Evolutionary conservation across 2,329 filamentous ascomycete species (phyloP).

Genomic region (Cytospora piceae): DNA sequence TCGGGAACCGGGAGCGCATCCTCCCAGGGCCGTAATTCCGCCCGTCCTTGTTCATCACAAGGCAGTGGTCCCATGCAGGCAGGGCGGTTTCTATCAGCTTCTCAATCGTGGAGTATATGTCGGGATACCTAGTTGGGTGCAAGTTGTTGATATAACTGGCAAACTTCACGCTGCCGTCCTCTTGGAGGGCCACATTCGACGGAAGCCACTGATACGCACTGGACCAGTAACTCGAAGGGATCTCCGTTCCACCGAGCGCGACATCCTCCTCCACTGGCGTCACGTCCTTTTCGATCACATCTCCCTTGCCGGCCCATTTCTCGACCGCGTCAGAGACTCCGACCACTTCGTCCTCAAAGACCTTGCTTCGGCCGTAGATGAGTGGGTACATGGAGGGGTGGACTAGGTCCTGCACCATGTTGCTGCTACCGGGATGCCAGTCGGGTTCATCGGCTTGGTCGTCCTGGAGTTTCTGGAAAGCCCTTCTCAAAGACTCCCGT

Average conservation of each 20-base stretch:
- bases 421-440: slow-evolving; percentile 55
- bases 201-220: slow-evolving; percentile 32
- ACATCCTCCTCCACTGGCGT: neutral
- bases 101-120: slow-evolving; percentile 30
- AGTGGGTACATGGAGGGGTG: slow-evolving; percentile 59
- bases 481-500: slow-evolving; percentile 17
- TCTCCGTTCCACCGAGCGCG: neutral
- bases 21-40: slow-evolving; percentile 3
- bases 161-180: slow-evolving; percentile 25
- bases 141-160: slow-evolving; percentile 31
- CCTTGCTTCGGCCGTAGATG: slow-evolving; percentile 46
- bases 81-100: slow-evolving; percentile 21
- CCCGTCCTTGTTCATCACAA: neutral
- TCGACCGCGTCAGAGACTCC: slow-evolving; percentile 10
- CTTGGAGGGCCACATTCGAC: slow-evolving; percentile 28
- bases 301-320: slow-evolving; percentile 26
- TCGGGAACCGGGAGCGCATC: slow-evolving; percentile 3
- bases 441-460: slow-evolving; percentile 46
- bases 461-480: slow-evolving; percentile 42
- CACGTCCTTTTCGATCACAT: neutral
- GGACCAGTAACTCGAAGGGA: slow-evolving; percentile 17
- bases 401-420: slow-evolving; percentile 56
- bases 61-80: slow-evolving; percentile 13
- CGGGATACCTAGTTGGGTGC: slow-evolving; percentile 25
- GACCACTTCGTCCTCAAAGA: slow-evolving; percentile 27